Evolutionary conservation across 352 stramenopile species (phyloP), one percentile per base, ranked within the genome.

Genomic region (Pythium sukuiense): DNA sequence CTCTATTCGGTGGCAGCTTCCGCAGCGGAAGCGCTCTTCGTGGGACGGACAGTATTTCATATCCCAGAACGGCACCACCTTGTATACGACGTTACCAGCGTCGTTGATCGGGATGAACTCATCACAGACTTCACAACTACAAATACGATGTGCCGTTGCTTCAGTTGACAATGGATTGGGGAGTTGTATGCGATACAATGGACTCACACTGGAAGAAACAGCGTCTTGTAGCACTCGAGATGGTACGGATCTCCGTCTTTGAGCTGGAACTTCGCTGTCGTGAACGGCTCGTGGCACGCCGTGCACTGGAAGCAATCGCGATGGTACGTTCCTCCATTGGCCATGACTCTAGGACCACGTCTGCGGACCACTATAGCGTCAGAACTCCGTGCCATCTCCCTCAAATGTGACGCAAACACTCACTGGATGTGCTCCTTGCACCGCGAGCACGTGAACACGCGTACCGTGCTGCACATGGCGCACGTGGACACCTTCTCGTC

Each of bases 1-100:
- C 76, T 92, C 83, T 59, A 90, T 74, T 60, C 83, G 81, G 50
- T 88, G 76, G 69, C 83, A 92, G 59, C 81, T 88, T 70, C 77
- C 88, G 70, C 83, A 92, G 2, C 83, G 80, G 26, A 80, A 82
- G 57, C 79, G 66, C 41, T 81, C 70, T n/a, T 90, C 80, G 52
- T 92, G 83, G 24, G 76, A 60, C 3, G 78, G 76, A 30, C 83
- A 92, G 37, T 84, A 90, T 13, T 83, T 82, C 55, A 80, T 67
- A 30, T 88, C 70, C 73, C 81, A 85, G 57, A 88, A 92, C 12
- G 80, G 73, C 59, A 90, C 87, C 7, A 87, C 63, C 67, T 87
- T 82, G 65, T 77, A 92, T 12, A 79, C 72, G 41, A 89, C 87
- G 30, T 78, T 83, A 27, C 80, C 65, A 5, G 69, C 82, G 11